Percentiles rank a stretch among this genome's conserved stretches.
These are phyloP conservation scores for Proliferodiscus dingleyae DNA, from an alignment of 2,329 filamentous ascomycete genomes.

Conservation along the genomic window DNA sequence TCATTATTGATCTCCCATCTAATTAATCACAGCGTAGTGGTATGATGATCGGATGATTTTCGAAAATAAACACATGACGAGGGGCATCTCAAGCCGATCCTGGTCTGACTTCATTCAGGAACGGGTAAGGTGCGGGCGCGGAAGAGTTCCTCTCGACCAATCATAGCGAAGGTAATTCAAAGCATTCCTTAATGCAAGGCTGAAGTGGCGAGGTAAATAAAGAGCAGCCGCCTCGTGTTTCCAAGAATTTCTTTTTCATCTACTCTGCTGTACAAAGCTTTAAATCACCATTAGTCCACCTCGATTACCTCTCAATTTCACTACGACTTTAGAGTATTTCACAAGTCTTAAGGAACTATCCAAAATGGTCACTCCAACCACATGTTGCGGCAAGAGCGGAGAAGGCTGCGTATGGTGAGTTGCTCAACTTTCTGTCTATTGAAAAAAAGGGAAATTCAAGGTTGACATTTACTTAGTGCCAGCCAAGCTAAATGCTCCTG, in stretches of 20 bases:
- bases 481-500: slow-evolving; percentile 76
- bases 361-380: slow-evolving; percentile 28
- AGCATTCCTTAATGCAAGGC: neutral
- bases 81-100: too few relatives aligned
- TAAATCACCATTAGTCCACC: too few relatives aligned
- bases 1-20: too few relatives aligned
- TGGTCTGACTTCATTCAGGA: too few relatives aligned
- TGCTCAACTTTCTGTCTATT: neutral
- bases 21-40: too few relatives aligned
- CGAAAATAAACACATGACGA: too few relatives aligned
- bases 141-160: neutral
- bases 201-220: neutral
- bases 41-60: too few relatives aligned
- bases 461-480: slow-evolving; percentile 36
- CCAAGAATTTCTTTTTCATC: neutral
- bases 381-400: slow-evolving; percentile 30
- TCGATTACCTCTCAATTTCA: neutral
- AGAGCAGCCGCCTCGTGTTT: neutral
- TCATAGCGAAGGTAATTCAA: neutral
- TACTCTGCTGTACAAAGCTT: too few relatives aligned
- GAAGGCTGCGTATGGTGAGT: slow-evolving; percentile 30
- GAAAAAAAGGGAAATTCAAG: slow-evolving; percentile 2
- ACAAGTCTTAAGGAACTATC: neutral
- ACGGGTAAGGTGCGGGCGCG: too few relatives aligned
- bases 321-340: neutral